A percentile compares a stretch with the other conserved stretches of the same genome.
Evolutionary conservation across 176 grass and related monocot genomes (phyloP).

Genomic region (Otatea glauca): DNA sequence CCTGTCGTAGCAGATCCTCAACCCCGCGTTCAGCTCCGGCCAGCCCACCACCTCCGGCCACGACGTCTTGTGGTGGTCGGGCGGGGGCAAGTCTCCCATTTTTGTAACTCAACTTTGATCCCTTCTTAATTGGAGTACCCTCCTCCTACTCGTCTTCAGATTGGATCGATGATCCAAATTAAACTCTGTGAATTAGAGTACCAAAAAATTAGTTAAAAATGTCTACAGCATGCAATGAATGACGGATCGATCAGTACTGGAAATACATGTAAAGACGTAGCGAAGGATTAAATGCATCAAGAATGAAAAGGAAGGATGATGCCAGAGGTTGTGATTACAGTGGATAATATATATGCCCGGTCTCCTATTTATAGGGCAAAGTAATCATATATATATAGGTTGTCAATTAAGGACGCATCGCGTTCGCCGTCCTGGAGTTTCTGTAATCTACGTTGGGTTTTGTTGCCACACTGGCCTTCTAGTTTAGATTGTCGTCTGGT

Average conservation of each 20-base stretch:
- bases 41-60: constrained; percentile 39
- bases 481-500: neutral
- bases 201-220: no score
- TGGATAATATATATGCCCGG: neutral
- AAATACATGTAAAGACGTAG: no score
- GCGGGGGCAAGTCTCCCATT: neutral
- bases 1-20: neutral
- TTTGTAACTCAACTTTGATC: neutral
- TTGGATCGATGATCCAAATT: no score
- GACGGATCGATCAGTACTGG: no score
- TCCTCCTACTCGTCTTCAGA: no score
- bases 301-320: no score
- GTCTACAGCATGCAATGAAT: neutral
- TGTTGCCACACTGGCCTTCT: neutral
- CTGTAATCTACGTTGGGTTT: neutral
- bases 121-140: no score
- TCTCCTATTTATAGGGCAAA: neutral
- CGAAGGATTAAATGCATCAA: no score
- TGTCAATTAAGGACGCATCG: neutral
- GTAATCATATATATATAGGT: neutral
- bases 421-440: neutral
- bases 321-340: neutral
- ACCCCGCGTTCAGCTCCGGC: neutral
- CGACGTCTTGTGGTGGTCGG: neutral
- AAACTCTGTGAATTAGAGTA: neutral